phyloP scores from a whole-genome alignment of 305 asterid species.

The Fraxinus dipetala region DNA sequence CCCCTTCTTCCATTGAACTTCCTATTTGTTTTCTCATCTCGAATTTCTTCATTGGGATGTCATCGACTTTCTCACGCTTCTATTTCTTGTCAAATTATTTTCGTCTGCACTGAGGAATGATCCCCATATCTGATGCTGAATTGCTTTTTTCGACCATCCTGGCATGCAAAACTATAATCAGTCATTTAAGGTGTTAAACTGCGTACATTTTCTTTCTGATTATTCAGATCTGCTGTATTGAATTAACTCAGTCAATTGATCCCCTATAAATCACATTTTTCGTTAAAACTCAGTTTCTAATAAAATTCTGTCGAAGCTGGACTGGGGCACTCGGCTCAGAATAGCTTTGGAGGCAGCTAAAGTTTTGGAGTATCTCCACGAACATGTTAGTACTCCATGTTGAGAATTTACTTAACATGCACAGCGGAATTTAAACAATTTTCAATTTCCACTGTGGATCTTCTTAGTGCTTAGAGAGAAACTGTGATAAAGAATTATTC shows the following conservation, averaged over 20 bases:
- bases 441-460: too few species aligned
- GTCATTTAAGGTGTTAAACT: not conserved
- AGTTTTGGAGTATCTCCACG: conserved; percentile 85
- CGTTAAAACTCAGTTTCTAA: conserved; percentile 41
- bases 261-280: not conserved
- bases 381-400: conserved; percentile 60
- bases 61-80: not conserved
- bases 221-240: not conserved
- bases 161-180: not conserved
- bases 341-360: conserved; percentile 92
- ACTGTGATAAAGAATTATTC: too few species aligned
- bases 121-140: not conserved
- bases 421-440: too few species aligned
- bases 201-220: not conserved
- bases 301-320: conserved; percentile 47
- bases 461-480: too few species aligned
- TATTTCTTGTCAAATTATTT: not conserved
- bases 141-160: not conserved
- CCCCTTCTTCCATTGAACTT: not conserved
- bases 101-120: not conserved
- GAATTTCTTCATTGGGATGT: not conserved
- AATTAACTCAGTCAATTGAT: not conserved
- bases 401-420: too few species aligned
- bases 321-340: conserved; percentile 75
- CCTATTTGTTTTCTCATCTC: not conserved